Conservation (phyloP, 2,329 filamentous ascomycete genomes). For the Alternaria conjuncta region DNA sequence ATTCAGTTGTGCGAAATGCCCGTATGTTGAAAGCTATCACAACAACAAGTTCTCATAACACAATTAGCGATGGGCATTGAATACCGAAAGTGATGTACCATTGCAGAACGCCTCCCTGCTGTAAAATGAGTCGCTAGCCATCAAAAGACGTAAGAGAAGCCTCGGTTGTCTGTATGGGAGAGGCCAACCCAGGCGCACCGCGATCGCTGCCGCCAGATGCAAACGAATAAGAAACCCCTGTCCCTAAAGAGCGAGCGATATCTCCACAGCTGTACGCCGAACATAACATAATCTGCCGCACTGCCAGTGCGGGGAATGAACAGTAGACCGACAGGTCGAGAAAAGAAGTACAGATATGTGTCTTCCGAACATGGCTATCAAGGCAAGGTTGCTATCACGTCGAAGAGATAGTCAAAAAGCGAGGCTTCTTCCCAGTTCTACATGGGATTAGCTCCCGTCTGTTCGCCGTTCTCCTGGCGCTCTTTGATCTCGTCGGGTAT, state of each 20-base stretch:
- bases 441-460: conserved; percentile 43
- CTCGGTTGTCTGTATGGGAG: conserved; percentile 11
- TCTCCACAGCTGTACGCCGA: conserved; percentile 29
- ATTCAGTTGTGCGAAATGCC: neutral
- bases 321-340: neutral
- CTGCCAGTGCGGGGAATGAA: conserved; percentile 5
- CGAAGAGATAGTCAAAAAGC: neutral
- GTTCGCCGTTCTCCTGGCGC: conserved; percentile 47
- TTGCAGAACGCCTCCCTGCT: conserved; percentile 5
- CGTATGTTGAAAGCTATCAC: neutral
- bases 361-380: conserved; percentile 11
- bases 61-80: neutral
- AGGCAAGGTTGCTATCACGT: conserved; percentile 8
- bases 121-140: conserved; percentile 14
- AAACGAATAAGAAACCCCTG: conserved; percentile 16
- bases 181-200: conserved; percentile 17
- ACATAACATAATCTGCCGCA: conserved; percentile 11
- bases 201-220: conserved; percentile 20
- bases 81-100: conserved; percentile 15
- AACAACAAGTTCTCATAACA: neutral
- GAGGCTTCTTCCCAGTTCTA: neutral
- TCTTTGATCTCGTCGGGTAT: conserved; percentile 50
- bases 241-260: conserved; percentile 28
- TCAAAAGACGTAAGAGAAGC: conserved; percentile 6
- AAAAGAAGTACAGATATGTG: conserved; percentile 11